phyloP scores from a whole-genome alignment of 345 rosid species.

The Hibiscus syriacus region DNA sequence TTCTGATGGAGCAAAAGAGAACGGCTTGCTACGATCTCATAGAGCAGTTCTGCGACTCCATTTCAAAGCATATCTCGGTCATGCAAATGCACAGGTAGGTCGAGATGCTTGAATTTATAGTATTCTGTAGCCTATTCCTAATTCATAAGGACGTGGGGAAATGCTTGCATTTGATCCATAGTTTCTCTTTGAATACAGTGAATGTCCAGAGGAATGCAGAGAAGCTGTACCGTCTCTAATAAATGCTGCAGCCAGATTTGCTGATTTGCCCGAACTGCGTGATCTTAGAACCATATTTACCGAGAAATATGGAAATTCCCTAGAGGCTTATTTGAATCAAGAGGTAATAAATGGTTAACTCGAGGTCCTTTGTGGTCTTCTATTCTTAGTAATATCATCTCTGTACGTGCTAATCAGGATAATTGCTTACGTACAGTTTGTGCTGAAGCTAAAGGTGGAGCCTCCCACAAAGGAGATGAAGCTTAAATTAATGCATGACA shows the following conservation, averaged over 20 bases:
- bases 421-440: not conserved
- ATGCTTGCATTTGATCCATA: not conserved
- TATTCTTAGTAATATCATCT: not conserved
- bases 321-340: slow-evolving; percentile 38
- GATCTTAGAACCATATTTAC: slow-evolving; percentile 51
- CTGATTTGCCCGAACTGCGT: slow-evolving; percentile 75
- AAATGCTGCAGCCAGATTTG: slow-evolving; percentile 87
- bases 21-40: slow-evolving; percentile 18
- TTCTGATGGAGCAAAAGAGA: slow-evolving; percentile 57
- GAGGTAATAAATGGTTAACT: slow-evolving; percentile 35
- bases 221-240: slow-evolving; percentile 66
- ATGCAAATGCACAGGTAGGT: slow-evolving; percentile 62
- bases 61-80: slow-evolving; percentile 38
- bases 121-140: not conserved
- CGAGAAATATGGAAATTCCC: slow-evolving; percentile 53
- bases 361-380: not conserved
- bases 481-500: slow-evolving; percentile 1
- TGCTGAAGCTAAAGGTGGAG: not conserved
- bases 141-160: not conserved
- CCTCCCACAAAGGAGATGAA: slow-evolving; percentile 7
- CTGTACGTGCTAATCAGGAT: slow-evolving; percentile 3
- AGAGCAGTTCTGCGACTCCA: slow-evolving; percentile 48
- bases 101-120: not conserved
- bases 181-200: slow-evolving; percentile 30
- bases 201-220: slow-evolving; percentile 76